Base-by-base conservation (phyloP, 2,329 filamentous ascomycete genomes). In the Emmonsia crescens region DNA sequence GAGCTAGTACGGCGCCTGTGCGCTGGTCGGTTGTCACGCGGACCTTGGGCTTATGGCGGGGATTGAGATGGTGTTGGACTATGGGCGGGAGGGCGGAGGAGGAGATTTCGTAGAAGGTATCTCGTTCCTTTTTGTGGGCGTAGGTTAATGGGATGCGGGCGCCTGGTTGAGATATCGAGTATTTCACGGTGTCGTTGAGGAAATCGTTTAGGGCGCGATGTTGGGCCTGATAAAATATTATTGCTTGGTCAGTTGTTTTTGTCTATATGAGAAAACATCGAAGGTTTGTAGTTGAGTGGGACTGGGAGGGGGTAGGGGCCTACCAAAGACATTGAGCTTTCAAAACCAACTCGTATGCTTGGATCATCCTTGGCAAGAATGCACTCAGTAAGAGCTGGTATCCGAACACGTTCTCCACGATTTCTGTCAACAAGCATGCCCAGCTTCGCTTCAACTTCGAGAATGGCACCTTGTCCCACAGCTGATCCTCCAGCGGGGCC, bases 361-460 rank as follows among this genome's bases (percentile, higher is more conserved):
- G 74, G 72, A 38, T 80, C 78, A 29, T 80, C 82, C 38, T 85
- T 82, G 55, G 80, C 79, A 24, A 96, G 74, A 6, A 95, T 78
- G 56, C 84, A 88, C 71, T 94, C 89, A 0, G 89, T 87, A 27
- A 81, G 74, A 4, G 94, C 80, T 5, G 85, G 84, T 10, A 92
- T 75, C 10, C 82, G 77, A 31, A 92, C 77, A n/a, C 90, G 83
- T 55, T 86, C 80, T 61, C 87, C 84, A 6, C 85, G 89, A 64
- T 87, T 83, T 70, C 85, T 85, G 72, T 90, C 86, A 62, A 93
- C 83, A 16, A 97, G 80, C 31, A 85, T 87, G 21, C 94, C 94
- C 56, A 97, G 80, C 74, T 97, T 97, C 10, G 91, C 94, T 76
- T 99, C 94, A 60, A 99, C 89, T 75, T 99, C 94, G 60, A 96